Conservation (phyloP, 164 flowering plant genomes). For the Macadamia integrifolia region DNA sequence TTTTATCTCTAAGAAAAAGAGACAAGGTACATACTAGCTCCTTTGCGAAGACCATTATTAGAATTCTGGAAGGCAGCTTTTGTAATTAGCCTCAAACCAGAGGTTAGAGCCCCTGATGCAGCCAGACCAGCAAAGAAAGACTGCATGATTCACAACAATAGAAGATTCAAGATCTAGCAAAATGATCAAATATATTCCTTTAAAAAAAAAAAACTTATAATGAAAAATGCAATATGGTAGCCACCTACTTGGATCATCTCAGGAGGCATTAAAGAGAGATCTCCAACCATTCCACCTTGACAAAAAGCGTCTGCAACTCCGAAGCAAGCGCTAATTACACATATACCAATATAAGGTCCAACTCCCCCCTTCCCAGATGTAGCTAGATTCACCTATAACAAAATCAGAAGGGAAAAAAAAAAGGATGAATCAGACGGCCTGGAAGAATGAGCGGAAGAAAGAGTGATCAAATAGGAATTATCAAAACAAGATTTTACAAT, state of each 20-base stretch:
- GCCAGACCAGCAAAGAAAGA: slow-evolving; percentile 24
- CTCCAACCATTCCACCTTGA: slow-evolving; percentile 26
- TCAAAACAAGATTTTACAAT: background rate
- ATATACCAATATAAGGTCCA: slow-evolving; percentile 7
- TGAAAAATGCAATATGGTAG: too few relatives aligned
- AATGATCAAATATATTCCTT: too few relatives aligned
- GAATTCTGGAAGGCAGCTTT: slow-evolving; percentile 30
- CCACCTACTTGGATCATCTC: too few relatives aligned
- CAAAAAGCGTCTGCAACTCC: slow-evolving; percentile 20
- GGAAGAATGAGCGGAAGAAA: background rate
- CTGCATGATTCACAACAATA: background rate
- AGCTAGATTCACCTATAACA: slow-evolving; percentile 14
- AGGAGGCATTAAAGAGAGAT: slow-evolving; percentile 17
- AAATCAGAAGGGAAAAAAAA: background rate
- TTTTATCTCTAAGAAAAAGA: background rate
- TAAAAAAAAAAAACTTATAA: too few relatives aligned
- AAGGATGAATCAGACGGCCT: background rate
- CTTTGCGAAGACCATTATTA: slow-evolving; percentile 22
- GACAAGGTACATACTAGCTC: slow-evolving; percentile 19
- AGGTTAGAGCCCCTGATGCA: slow-evolving; percentile 26
- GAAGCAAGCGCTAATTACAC: slow-evolving; percentile 12
- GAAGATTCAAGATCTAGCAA: too few relatives aligned
- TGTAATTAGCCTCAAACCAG: slow-evolving; percentile 23
- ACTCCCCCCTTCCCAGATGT: slow-evolving; percentile 19
- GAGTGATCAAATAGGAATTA: background rate